phyloP scores from a whole-genome alignment of 2,329 filamentous ascomycete species.

The Teratosphaeria epicoccoides region DNA sequence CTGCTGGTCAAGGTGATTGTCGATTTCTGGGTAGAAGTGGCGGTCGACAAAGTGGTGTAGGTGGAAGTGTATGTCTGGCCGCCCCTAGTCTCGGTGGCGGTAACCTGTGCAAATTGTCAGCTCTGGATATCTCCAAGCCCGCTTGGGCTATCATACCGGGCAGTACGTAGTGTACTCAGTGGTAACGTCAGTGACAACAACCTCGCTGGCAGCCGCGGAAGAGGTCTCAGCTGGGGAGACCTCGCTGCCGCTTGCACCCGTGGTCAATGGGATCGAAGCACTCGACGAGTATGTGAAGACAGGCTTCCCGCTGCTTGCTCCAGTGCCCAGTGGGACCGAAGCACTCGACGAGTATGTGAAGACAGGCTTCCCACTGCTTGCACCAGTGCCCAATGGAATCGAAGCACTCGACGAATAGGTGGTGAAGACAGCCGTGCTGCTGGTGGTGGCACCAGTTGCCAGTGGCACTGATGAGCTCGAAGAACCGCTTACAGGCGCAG shows the following conservation, averaged over 20 bases:
- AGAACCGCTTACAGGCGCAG: background rate
- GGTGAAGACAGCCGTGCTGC: conserved; percentile 17
- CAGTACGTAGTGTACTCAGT: conserved; percentile 9
- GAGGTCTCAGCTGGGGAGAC: conserved; percentile 50
- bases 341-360: background rate
- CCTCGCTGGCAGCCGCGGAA: conserved; percentile 62
- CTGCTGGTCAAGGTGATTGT: background rate
- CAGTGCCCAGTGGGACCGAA: background rate
- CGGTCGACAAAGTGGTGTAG: conserved; percentile 1
- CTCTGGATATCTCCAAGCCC: background rate
- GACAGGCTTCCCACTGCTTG: background rate
- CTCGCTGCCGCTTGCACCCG: background rate
- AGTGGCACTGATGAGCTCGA: background rate
- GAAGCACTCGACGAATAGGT: conserved; percentile 41
- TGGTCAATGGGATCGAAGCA: background rate
- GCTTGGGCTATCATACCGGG: background rate
- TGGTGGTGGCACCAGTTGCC: conserved; percentile 24
- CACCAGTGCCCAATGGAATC: background rate
- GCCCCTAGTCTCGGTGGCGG: background rate
- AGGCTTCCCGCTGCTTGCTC: too few species aligned
- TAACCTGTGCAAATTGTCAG: background rate
- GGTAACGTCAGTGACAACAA: conserved; percentile 4
- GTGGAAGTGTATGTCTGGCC: conserved; percentile 1
- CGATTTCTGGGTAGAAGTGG: background rate
- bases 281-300: too few species aligned